A percentile compares a stretch with the other conserved stretches of the same genome.
phyloP scores from a whole-genome alignment of 345 rosid species.

The Gossypium herbaceum region DNA sequence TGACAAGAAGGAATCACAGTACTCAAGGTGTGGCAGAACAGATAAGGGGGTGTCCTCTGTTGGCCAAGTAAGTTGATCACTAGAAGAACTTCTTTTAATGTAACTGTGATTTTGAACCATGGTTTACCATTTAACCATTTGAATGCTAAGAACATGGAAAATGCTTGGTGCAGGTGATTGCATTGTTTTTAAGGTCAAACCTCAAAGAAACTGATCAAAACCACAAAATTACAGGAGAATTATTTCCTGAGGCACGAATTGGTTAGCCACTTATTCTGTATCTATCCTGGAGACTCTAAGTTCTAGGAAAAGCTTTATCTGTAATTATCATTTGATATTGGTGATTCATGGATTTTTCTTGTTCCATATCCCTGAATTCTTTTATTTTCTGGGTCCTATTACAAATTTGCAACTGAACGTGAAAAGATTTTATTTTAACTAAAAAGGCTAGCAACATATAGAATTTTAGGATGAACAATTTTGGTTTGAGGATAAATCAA shows the following conservation, averaged over 20 bases:
- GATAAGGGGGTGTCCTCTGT: conserved; percentile 93
- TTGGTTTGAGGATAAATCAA: conserved; percentile 6
- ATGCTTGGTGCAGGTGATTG: conserved; percentile 69
- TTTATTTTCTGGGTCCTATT: not conserved
- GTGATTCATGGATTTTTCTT: conserved; percentile 6
- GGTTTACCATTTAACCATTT: conserved; percentile 8
- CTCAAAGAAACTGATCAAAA: conserved; percentile 35
- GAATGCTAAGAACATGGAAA: not conserved
- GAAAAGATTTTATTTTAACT: conserved; percentile 7
- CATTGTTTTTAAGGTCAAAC: conserved; percentile 70
- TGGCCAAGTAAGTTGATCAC: conserved; percentile 66
- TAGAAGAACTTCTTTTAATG: not conserved
- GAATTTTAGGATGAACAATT: not conserved
- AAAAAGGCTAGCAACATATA: not conserved
- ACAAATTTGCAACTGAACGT: not conserved
- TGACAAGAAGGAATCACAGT: conserved; percentile 63
- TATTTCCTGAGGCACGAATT: conserved; percentile 16
- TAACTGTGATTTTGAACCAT: conserved; percentile 10
- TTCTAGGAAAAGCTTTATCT: not conserved
- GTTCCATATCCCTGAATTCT: not conserved
- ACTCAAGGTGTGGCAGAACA: conserved; percentile 95
- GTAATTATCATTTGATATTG: not conserved
- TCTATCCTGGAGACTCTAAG: conserved; percentile 13
- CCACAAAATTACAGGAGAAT: conserved; percentile 26
- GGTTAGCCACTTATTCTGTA: conserved; percentile 29